Evolutionary conservation across 2,329 filamentous ascomycete genomes (phyloP).

Genomic region (Colletotrichum camelliae): DNA sequence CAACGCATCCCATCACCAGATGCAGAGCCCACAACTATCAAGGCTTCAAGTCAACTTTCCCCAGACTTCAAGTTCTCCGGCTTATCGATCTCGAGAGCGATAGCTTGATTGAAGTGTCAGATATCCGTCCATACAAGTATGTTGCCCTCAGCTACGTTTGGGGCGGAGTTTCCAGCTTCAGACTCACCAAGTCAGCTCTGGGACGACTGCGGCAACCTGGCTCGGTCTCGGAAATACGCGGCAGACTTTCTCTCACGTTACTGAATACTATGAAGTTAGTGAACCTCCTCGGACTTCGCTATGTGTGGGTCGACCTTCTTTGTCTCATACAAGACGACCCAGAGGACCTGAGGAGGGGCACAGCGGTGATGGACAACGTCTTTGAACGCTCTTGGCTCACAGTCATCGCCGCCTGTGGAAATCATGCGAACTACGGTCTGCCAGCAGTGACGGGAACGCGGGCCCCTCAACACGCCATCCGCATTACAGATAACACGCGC

Average conservation of each 20-base stretch:
- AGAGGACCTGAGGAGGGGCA: background rate
- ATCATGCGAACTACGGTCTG: background rate
- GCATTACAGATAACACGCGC: background rate
- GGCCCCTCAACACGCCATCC: background rate
- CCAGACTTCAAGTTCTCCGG: background rate
- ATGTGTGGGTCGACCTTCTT: background rate
- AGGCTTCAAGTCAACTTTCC: background rate
- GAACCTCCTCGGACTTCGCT: background rate
- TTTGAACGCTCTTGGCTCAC: background rate
- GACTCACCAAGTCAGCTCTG: background rate
- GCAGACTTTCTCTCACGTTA: background rate
- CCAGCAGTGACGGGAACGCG: background rate
- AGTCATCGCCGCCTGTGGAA: background rate
- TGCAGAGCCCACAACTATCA: background rate
- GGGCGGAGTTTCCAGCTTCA: background rate
- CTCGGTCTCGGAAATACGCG: background rate
- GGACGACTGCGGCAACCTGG: background rate
- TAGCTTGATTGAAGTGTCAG: background rate
- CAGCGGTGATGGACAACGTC: background rate
- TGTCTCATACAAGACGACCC: background rate
- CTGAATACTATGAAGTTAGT: background rate
- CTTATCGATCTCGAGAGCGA: background rate
- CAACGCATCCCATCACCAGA: background rate
- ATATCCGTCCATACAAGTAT: background rate
- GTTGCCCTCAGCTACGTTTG: background rate